Evolutionary conservation across 768 basidiomycete genomes (phyloP).

Genomic region (Amanita jacksonii): DNA sequence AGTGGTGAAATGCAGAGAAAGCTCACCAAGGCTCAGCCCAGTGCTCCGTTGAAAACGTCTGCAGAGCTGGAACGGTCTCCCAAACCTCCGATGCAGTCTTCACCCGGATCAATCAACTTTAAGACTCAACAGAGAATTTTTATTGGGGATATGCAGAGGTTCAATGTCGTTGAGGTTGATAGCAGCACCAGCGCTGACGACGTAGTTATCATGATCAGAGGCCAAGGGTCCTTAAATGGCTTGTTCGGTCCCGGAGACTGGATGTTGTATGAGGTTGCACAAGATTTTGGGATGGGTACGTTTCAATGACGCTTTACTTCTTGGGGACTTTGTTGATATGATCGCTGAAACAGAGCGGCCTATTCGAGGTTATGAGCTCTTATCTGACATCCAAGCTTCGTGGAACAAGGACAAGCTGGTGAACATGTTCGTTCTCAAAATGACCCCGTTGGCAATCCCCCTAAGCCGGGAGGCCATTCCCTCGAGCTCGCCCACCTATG

Average conservation of each 20-base stretch:
- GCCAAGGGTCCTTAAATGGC: conserved; percentile 56
- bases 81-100: conserved; percentile 12
- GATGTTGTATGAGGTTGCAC: conserved; percentile 87
- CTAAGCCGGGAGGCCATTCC: conserved; percentile 45
- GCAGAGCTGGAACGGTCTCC: conserved; percentile 16
- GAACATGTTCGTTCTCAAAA: conserved; percentile 74
- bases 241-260: conserved; percentile 56
- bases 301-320: conserved; percentile 12
- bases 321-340: conserved; percentile 2
- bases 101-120: conserved; percentile 16
- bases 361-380: conserved; percentile 77
- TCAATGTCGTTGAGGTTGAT: conserved; percentile 63
- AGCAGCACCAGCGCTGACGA: conserved; percentile 63
- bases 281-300: conserved; percentile 90
- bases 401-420: conserved; percentile 82
- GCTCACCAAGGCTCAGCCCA: not conserved
- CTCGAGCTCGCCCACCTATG: conserved; percentile 35
- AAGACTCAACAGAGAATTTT: conserved; percentile 65
- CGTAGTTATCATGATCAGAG: conserved; percentile 55
- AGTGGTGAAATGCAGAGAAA: not conserved
- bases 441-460: conserved; percentile 52
- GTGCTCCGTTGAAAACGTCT: conserved; percentile 12
- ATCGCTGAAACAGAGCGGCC: conserved; percentile 63
- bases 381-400: conserved; percentile 68
- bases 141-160: conserved; percentile 67